A percentile compares a stretch with the other conserved stretches of the same genome.
Conservation (phyloP, 2,329 filamentous ascomycete genomes). For the Phyllosticta ampelicida region DNA sequence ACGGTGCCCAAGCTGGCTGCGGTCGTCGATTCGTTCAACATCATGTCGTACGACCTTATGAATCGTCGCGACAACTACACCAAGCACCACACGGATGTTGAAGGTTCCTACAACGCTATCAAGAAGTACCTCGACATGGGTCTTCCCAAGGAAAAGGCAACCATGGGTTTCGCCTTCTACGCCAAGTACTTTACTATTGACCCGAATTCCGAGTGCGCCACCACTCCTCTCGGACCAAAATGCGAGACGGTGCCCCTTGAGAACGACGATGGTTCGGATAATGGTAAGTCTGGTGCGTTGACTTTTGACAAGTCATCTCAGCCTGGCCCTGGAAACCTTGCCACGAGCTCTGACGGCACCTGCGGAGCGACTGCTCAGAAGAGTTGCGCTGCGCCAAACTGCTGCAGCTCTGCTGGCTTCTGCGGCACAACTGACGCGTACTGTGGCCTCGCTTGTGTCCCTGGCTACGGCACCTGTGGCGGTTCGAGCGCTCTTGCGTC, state of each 20-base stretch:
- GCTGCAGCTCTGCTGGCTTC: conserved; percentile 25
- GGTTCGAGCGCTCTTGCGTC: conserved; percentile 34
- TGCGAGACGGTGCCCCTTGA: conserved; percentile 52
- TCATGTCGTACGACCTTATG: conserved; percentile 66
- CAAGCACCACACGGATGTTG: conserved; percentile 54
- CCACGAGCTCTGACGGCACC: conserved; percentile 20
- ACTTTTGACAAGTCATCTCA: conserved; percentile 29
- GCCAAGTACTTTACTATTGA: conserved; percentile 55
- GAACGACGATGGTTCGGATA: conserved; percentile 48
- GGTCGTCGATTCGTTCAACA: conserved; percentile 55
- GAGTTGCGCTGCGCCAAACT: conserved; percentile 18
- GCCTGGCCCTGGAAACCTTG: not conserved
- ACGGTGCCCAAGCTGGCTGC: conserved; percentile 49
- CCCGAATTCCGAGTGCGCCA: conserved; percentile 34
- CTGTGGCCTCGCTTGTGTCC: conserved; percentile 23
- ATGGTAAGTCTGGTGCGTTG: conserved; percentile 47
- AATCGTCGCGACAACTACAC: conserved; percentile 56
- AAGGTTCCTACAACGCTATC: conserved; percentile 43
- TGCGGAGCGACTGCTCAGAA: conserved; percentile 21
- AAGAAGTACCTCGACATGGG: conserved; percentile 50
- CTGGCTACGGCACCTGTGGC: conserved; percentile 28
- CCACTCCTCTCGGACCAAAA: conserved; percentile 36
- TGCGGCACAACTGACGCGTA: conserved; percentile 20
- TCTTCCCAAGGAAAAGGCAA: conserved; percentile 44
- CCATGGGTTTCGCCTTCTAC: conserved; percentile 59